These are phyloP conservation scores for Microsporum ferrugineum DNA, from an alignment of 2,329 filamentous ascomycete genomes.

Conservation along the genomic window DNA sequence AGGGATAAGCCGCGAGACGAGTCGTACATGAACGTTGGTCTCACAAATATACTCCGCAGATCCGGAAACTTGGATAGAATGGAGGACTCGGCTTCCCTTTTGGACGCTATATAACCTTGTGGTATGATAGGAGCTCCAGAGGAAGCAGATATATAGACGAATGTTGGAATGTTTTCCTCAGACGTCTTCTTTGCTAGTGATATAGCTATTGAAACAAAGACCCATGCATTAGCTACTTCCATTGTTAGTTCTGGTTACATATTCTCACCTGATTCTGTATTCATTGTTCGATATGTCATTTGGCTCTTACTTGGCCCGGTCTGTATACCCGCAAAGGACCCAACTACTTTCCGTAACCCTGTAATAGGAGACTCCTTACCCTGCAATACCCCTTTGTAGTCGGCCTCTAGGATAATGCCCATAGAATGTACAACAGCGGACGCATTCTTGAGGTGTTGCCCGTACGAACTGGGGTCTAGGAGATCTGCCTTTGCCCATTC, in stretches of 20 bases:
- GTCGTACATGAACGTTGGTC: slow-evolving; percentile 85
- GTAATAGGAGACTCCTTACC: slow-evolving; percentile 72
- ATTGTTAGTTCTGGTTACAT: background rate
- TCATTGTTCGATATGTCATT: slow-evolving; percentile 95
- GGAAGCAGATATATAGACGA: slow-evolving; percentile 81
- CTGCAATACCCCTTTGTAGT: slow-evolving; percentile 87
- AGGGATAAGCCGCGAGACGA: slow-evolving; percentile 68
- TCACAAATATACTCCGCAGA: slow-evolving; percentile 70
- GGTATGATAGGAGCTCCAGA: slow-evolving; percentile 78
- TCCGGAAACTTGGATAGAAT: slow-evolving; percentile 61
- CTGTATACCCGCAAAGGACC: slow-evolving; percentile 39
- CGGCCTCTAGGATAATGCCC: slow-evolving; percentile 90
- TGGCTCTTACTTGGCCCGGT: slow-evolving; percentile 32
- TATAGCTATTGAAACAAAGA: slow-evolving; percentile 50
- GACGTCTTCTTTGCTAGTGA: slow-evolving; percentile 67
- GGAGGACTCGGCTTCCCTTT: slow-evolving; percentile 73
- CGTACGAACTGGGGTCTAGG: slow-evolving; percentile 69
- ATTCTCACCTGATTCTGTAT: slow-evolving; percentile 58
- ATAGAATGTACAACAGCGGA: slow-evolving; percentile 87
- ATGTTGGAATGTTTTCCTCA: slow-evolving; percentile 52
- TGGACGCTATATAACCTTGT: slow-evolving; percentile 75
- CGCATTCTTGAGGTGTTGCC: slow-evolving; percentile 60
- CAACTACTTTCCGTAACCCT: slow-evolving; percentile 70
- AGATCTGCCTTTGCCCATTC: slow-evolving; percentile 84
- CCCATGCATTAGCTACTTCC: slow-evolving; percentile 3